Evolutionary conservation across 768 basidiomycete genomes (phyloP), one percentile per base, ranked within the genome.

Genomic region (Lepiota brunneoincarnata): DNA sequence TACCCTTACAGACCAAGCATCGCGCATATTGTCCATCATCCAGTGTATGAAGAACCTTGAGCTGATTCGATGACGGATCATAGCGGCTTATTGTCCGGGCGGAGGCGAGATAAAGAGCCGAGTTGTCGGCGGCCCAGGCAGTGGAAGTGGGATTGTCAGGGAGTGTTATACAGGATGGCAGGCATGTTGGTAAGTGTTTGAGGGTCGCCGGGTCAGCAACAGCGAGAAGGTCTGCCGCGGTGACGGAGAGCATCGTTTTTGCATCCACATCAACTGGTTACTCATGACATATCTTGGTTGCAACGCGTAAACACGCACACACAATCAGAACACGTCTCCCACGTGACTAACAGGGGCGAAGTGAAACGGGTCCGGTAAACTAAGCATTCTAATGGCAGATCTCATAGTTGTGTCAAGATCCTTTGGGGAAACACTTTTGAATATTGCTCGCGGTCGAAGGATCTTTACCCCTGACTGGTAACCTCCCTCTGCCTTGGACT

Each of bases 91-190:
- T 77, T 3, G 62, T 66, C 18, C 73, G 64, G 38, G 70, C 58
- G 9, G 76, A 78, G 1, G 81, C 72, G 35, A 89, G 63, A 61
- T 80, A 87, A 20, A 89, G 73, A 55, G 65, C 69, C 26, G 72
- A 66, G 55, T 79, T 82, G 65, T 87, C 81, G 2, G 73, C 64
- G 15, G 83, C 75, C 87, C 88, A 90, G 14, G 73, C 64, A 54
- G 72, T 72, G 21, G 79, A 67, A 4, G 65, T 70, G 6, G 75
- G 71, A 17, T 63, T 59, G 12, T 67, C 60, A 31, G 67, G 61
- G 18, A 73, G 70, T 46, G 67, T 56, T 28, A 74, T 57, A 38
- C 74, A 76, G 17, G 77, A 64, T 2, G 77, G 67, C 21, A 79
- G 64, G 0, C 72, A 71, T 0, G 71, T 65, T 0, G 78, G 72